Evolutionary conservation across 495 filamentous ascomycete genomes (phyloP).

Genomic region (Umbilicaria muhlenbergii): DNA sequence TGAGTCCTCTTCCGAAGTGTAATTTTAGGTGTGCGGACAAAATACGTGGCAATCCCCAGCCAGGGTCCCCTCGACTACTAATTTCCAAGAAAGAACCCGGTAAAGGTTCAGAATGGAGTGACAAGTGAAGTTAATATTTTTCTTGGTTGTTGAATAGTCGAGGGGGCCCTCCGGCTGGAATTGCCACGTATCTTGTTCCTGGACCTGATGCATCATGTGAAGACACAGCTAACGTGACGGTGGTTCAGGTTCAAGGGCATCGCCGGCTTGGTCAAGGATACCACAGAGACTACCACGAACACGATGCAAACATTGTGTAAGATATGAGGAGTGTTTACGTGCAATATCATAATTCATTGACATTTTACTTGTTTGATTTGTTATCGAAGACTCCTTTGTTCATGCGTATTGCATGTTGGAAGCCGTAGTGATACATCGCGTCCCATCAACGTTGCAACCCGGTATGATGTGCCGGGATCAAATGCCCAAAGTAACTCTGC

Average conservation of each 20-base stretch:
- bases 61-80: neutral
- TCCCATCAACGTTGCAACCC: too few relatives aligned
- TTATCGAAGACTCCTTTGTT: too few relatives aligned
- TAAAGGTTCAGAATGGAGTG: too few relatives aligned
- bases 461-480: too few relatives aligned
- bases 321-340: conserved; percentile 29
- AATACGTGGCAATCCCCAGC: neutral
- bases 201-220: neutral
- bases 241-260: conserved; percentile 44
- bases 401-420: too few relatives aligned
- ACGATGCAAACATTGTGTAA: conserved; percentile 50
- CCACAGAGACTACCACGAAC: conserved; percentile 44
- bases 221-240: conserved; percentile 1
- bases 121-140: too few relatives aligned
- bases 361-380: too few relatives aligned
- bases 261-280: conserved; percentile 66
- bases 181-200: neutral
- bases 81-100: neutral
- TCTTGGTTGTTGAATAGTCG: too few relatives aligned
- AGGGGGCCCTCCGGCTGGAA: neutral
- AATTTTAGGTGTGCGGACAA: neutral
- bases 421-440: too few relatives aligned
- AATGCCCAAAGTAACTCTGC: too few relatives aligned
- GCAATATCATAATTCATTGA: too few relatives aligned
- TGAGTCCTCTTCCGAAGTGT: conserved; percentile 7